Evolutionary conservation across 257 asterid genomes (phyloP), one percentile per base, ranked within the genome.

Genomic region (Anisodus tanguticus): DNA sequence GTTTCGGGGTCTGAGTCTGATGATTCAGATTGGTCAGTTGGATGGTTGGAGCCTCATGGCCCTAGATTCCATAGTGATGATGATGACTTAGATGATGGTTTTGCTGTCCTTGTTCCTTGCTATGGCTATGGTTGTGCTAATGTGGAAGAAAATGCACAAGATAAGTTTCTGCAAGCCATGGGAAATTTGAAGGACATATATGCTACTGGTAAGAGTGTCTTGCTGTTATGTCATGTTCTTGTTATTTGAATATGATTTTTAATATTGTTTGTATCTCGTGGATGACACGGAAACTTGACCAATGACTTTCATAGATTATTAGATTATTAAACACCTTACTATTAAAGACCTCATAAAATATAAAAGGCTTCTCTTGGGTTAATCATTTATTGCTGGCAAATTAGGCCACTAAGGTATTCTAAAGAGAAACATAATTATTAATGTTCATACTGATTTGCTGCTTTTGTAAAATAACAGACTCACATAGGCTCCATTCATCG

Each of bases 41-140:
- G 93, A 84, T 90, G 93, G 93, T 83, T 89, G 85, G 91, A 90
- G 84, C 91, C 91, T 59, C 90, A 90, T 74, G 91, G 89, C 10
- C 85, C 91, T 64, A 86, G 88, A 15, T 89, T 89, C 67, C 88
- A 71, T 11, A 82, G 81, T 2, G 90, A 85, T 80, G 88, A 41
- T 41, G 45, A 84, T 66, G 90, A 88, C 53, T 77, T 66, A 15
- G 90, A 90, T 77, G 86, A 86, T 85, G 86, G 91, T 77, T 90
- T 90, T 60, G 93, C 93, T 49, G 93, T 89, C 49, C 76, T 89
- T 82, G 93, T 90, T 86, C 93, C 90, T 15, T 90, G 93, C 80
- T 90, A 90, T 89, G 90, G 89, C n/a, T 88, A 74, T 12, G 83
- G 85, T n/a, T 57, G 62, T 35, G 85, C 82, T 17, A 83, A 86